Evolutionary conservation across 371 early-diverging fungal genomes (phyloP).

Genomic region (Rozella allomycis): DNA sequence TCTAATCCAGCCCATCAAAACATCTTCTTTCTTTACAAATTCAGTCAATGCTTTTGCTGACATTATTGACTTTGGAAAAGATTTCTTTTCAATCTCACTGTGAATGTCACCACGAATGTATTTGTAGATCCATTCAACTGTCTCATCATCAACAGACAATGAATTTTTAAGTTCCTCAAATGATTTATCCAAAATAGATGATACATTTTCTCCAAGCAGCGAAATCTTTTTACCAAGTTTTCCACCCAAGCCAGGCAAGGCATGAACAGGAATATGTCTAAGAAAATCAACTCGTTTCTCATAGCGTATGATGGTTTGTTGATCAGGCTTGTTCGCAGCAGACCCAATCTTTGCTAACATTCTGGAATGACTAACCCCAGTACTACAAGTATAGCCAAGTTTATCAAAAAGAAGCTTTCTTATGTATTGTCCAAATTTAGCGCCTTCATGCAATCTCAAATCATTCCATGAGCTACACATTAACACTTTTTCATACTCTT

Average conservation of each 20-base stretch:
- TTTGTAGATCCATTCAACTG: background rate
- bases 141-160: background rate
- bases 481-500: slow-evolving; percentile 4
- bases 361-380: slow-evolving; percentile 63
- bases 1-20: too few relatives aligned
- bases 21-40: too few relatives aligned
- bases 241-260: slow-evolving; percentile 66
- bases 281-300: slow-evolving; percentile 32
- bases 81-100: background rate
- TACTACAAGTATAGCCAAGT: slow-evolving; percentile 55
- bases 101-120: background rate
- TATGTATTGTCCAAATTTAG: slow-evolving; percentile 39
- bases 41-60: background rate
- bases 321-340: slow-evolving; percentile 62
- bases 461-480: slow-evolving; percentile 27
- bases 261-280: slow-evolving; percentile 34
- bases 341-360: slow-evolving; percentile 64
- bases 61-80: background rate
- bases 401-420: slow-evolving; percentile 38
- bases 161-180: background rate
- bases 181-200: background rate
- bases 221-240: slow-evolving; percentile 45
- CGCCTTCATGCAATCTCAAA: slow-evolving; percentile 45
- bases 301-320: slow-evolving; percentile 34
- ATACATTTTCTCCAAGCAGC: slow-evolving; percentile 13